Conservation (phyloP, 305 asterid genomes). For the Striga hermonthica region DNA sequence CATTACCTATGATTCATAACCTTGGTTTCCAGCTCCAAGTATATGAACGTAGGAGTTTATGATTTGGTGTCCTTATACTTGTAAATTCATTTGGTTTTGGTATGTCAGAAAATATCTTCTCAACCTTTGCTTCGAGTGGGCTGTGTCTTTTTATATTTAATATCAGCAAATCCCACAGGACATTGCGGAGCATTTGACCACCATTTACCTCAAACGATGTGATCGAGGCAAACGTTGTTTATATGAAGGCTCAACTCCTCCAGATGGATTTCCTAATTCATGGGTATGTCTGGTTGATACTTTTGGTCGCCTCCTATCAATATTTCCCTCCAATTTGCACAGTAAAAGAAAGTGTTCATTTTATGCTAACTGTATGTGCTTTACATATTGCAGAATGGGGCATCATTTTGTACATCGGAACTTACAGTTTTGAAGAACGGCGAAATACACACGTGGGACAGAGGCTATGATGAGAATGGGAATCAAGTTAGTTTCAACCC, state of each 20-base stretch:
- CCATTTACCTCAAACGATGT: constrained; percentile 77
- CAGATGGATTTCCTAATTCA: constrained; percentile 84
- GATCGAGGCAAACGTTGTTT: constrained; percentile 93
- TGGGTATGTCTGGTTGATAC: constrained; percentile 51
- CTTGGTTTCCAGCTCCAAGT: no score
- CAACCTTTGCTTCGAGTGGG: background rate
- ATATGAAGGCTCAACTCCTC: constrained; percentile 89
- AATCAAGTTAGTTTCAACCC: constrained; percentile 57
- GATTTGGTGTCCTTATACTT: no score
- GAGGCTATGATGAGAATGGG: constrained; percentile 80
- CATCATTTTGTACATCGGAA: constrained; percentile 76
- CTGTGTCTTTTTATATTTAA: constrained; percentile 6
- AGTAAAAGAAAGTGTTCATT: constrained; percentile 1
- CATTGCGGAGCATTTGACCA: constrained; percentile 93
- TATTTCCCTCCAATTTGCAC: constrained; percentile 11
- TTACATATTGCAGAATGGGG: constrained; percentile 66
- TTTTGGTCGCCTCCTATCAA: constrained; percentile 8
- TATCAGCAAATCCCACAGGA: constrained; percentile 50
- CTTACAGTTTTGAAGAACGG: constrained; percentile 78
- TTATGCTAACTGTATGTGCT: constrained; percentile 17
- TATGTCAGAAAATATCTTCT: background rate
- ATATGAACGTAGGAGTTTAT: no score
- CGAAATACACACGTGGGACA: constrained; percentile 89
- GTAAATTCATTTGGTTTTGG: no score
- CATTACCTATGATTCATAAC: no score